Evolutionary conservation across 257 asterid genomes (phyloP).

Genomic region (Perilla frutescens): DNA sequence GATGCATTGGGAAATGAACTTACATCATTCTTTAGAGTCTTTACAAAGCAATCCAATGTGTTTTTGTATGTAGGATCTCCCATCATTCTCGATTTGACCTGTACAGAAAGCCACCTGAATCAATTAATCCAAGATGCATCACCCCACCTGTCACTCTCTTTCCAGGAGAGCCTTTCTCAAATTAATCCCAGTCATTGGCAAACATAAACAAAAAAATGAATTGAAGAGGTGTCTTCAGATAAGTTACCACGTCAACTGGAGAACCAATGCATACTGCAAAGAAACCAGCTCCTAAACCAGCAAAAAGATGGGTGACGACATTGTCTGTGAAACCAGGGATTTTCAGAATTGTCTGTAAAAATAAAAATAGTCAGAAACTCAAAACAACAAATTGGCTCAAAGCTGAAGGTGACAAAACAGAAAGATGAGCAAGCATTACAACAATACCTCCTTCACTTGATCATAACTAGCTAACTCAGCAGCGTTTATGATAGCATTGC

Average conservation of each 20-base stretch:
- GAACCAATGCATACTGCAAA: slow-evolving; percentile 98
- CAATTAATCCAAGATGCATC: slow-evolving; percentile 18
- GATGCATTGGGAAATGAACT: slow-evolving; percentile 39
- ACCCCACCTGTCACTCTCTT: not conserved
- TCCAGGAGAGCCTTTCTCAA: not conserved
- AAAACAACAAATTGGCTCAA: slow-evolving; percentile 23
- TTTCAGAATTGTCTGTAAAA: slow-evolving; percentile 76
- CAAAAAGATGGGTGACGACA: slow-evolving; percentile 77
- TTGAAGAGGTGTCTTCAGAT: not conserved
- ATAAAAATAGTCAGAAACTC: slow-evolving; percentile 25
- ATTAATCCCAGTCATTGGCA: not conserved
- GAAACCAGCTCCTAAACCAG: slow-evolving; percentile 99
- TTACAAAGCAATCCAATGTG: slow-evolving; percentile 92
- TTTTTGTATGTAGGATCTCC: slow-evolving; percentile 87
- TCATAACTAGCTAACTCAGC: slow-evolving; percentile 98
- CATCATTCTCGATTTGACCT: slow-evolving; percentile 99
- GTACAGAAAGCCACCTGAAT: slow-evolving; percentile 40
- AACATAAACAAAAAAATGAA: not conserved
- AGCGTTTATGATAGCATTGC: slow-evolving; percentile 97
- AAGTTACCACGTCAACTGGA: slow-evolving; percentile 95
- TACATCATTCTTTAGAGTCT: slow-evolving; percentile 94
- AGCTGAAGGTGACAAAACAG: slow-evolving; percentile 10
- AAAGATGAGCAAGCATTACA: slow-evolving; percentile 13
- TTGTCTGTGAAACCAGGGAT: slow-evolving; percentile 98
- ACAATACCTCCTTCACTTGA: slow-evolving; percentile 93